phyloP scores from a whole-genome alignment of 2,329 filamentous ascomycete species.

The Calonectria ilicicola region DNA sequence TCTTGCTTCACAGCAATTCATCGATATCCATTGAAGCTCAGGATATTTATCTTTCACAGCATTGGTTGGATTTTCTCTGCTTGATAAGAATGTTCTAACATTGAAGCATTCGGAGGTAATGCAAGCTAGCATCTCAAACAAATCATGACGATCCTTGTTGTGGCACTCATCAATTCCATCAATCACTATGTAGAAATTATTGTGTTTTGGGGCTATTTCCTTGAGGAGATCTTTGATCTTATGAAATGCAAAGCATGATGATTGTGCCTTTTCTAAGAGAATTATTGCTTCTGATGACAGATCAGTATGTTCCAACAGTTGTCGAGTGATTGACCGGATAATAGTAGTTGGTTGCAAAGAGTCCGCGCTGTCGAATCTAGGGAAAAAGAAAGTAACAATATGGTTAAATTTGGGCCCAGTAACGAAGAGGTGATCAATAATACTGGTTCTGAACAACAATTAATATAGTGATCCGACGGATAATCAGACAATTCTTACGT shows the following conservation, averaged over 20 bases:
- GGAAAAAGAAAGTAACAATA: constrained; percentile 28
- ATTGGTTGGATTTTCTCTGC: constrained; percentile 34
- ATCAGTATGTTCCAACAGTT: constrained; percentile 5
- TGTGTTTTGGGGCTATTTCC: neutral
- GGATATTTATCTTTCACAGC: constrained; percentile 24
- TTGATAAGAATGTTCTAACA: constrained; percentile 43
- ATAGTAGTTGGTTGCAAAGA: constrained; percentile 28
- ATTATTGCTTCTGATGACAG: neutral
- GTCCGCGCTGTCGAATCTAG: constrained; percentile 15
- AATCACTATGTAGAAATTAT: constrained; percentile 43
- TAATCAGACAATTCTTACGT: neutral
- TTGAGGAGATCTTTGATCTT: neutral
- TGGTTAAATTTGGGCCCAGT: neutral
- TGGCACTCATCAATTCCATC: constrained; percentile 50
- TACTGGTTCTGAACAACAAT: constrained; percentile 13
- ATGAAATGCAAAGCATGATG: neutral
- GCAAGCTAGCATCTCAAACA: constrained; percentile 5
- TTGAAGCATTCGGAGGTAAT: neutral
- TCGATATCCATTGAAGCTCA: constrained; percentile 8
- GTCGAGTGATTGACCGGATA: constrained; percentile 27
- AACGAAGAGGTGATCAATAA: constrained; percentile 26
- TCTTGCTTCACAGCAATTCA: neutral
- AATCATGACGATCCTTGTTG: constrained; percentile 31
- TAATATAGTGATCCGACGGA: neutral
- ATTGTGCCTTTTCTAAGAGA: neutral